Conservation (phyloP, 2,329 filamentous ascomycete species). For the Colletotrichum echinochloae region DNA sequence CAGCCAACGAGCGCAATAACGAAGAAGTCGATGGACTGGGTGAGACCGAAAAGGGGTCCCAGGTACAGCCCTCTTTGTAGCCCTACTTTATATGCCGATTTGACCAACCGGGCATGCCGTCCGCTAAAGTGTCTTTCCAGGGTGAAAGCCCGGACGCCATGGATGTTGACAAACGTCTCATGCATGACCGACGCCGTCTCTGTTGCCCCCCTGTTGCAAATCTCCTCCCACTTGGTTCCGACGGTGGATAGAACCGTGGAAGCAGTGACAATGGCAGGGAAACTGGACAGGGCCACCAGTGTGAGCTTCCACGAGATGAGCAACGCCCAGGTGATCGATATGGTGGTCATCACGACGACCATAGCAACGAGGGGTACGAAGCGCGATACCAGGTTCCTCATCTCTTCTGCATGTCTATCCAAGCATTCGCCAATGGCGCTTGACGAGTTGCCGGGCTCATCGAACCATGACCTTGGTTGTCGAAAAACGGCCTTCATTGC, state of each 20-base stretch:
- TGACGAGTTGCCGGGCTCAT: slow-evolving; percentile 73
- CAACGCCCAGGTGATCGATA: slow-evolving; percentile 82
- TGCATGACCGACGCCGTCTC: slow-evolving; percentile 72
- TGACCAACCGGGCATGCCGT: slow-evolving; percentile 69
- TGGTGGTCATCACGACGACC: slow-evolving; percentile 72
- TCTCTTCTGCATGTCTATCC: slow-evolving; percentile 87
- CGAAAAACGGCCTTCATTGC: slow-evolving; percentile 77
- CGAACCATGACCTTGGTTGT: slow-evolving; percentile 85
- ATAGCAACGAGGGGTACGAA: slow-evolving; percentile 80
- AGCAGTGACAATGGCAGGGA: slow-evolving; percentile 75
- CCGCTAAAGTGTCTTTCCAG: slow-evolving; percentile 77
- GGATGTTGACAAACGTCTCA: slow-evolving; percentile 83
- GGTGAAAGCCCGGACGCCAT: slow-evolving; percentile 80
- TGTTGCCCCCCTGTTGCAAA: slow-evolving; percentile 73
- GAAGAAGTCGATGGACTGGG: slow-evolving; percentile 78
- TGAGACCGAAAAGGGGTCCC: slow-evolving; percentile 81
- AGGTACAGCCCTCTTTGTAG: slow-evolving; percentile 74
- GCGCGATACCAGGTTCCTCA: slow-evolving; percentile 82
- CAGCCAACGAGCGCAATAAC: slow-evolving; percentile 85
- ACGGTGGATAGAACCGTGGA: slow-evolving; percentile 74
- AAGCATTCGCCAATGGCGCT: slow-evolving; percentile 76
- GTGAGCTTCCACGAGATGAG: slow-evolving; percentile 83
- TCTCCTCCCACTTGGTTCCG: slow-evolving; percentile 78
- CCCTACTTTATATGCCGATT: slow-evolving; percentile 69
- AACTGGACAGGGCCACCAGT: slow-evolving; percentile 76